Evolutionary conservation across 306 rosid genomes (phyloP).

Genomic region (Sechiopsis laciniata): DNA sequence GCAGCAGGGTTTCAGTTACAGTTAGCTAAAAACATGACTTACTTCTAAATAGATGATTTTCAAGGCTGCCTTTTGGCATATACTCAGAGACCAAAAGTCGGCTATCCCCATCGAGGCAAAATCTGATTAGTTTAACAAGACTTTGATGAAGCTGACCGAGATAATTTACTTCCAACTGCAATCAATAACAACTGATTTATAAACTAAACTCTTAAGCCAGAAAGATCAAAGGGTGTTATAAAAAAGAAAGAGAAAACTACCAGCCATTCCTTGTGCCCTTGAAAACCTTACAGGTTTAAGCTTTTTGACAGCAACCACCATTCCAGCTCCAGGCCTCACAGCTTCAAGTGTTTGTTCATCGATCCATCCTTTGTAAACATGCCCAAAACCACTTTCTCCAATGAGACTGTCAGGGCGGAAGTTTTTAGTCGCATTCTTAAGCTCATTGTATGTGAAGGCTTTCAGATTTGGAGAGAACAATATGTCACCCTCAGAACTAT

Average conservation of each 20-base stretch:
- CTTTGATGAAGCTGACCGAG: conserved; percentile 39
- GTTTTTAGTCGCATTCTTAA: conserved; percentile 29
- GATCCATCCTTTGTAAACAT: conserved; percentile 35
- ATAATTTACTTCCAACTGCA: conserved; percentile 35
- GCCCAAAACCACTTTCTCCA: conserved; percentile 37
- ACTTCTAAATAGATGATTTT: conserved; percentile 36
- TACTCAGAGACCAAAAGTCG: conserved; percentile 38
- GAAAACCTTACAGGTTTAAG: conserved; percentile 29
- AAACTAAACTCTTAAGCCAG: neutral
- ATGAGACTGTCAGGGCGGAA: conserved; percentile 32
- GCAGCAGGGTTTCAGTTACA: neutral
- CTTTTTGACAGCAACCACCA: conserved; percentile 33
- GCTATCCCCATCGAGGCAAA: conserved; percentile 31
- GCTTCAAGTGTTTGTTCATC: conserved; percentile 27
- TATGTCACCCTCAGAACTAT: conserved; percentile 24
- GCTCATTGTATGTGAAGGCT: conserved; percentile 26
- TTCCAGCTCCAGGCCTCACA: conserved; percentile 27
- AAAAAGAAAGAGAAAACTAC: conserved; percentile 15
- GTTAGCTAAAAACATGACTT: conserved; percentile 7
- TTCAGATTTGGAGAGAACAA: conserved; percentile 24
- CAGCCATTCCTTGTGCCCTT: no score
- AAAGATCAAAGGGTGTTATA: neutral
- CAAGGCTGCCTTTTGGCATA: conserved; percentile 37
- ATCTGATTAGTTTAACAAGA: conserved; percentile 33
- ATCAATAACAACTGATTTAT: conserved; percentile 13